Evolutionary conservation across 1,139 yeast genomes (phyloP).

Genomic region (Kurtzmaniella quercitrusa): DNA sequence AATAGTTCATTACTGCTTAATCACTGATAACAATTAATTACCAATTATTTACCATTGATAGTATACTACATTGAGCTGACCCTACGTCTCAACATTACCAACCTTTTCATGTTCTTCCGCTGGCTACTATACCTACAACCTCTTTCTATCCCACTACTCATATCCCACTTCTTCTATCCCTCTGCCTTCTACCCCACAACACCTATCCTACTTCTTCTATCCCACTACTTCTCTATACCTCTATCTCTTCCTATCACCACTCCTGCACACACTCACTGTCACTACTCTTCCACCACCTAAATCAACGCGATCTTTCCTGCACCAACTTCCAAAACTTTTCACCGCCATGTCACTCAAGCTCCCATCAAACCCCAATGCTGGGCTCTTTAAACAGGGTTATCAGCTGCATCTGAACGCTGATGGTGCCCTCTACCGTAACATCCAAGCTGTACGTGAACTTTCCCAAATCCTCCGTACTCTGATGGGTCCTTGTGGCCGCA

Average conservation of each 20-base stretch:
- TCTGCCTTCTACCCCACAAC: too few relatives aligned
- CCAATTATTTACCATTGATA: too few relatives aligned
- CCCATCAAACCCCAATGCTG: slow-evolving; percentile 91
- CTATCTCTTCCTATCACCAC: background rate
- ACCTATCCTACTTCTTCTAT: background rate
- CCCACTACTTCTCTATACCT: background rate
- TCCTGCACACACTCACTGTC: background rate
- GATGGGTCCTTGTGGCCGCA: slow-evolving; percentile 96
- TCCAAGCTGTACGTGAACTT: slow-evolving; percentile 92
- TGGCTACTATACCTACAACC: too few relatives aligned
- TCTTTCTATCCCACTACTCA: too few relatives aligned
- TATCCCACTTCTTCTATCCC: too few relatives aligned
- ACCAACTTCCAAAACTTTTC: background rate
- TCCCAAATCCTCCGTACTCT: slow-evolving; percentile 89
- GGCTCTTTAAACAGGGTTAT: slow-evolving; percentile 95
- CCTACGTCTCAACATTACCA: too few relatives aligned
- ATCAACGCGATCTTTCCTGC: background rate
- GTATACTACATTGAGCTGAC: too few relatives aligned
- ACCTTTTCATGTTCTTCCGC: too few relatives aligned
- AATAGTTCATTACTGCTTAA: too few relatives aligned
- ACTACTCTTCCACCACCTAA: slow-evolving; percentile 1
- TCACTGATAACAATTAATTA: too few relatives aligned
- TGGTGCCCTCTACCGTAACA: slow-evolving; percentile 90
- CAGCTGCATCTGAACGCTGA: slow-evolving; percentile 84
- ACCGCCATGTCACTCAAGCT: slow-evolving; percentile 74